Percentiles rank a stretch among this genome's conserved stretches.
These are phyloP conservation scores for Ceratobasidium theobromae DNA, from an alignment of 1,284 basidiomycete genomes.

Conservation along the genomic window DNA sequence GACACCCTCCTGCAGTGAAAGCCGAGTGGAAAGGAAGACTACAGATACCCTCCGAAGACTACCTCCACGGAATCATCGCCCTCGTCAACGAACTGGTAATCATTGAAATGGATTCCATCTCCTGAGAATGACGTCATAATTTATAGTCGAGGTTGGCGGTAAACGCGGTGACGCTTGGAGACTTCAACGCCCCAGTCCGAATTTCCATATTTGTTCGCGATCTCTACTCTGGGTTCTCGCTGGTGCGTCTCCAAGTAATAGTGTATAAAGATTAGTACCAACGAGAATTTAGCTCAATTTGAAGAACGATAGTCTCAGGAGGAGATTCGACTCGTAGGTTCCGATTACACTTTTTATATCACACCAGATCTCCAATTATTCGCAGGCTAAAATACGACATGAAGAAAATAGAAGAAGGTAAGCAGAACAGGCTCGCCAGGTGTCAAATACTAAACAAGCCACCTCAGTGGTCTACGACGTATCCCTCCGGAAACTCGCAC, in stretches of 20 bases:
- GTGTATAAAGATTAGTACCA: background rate
- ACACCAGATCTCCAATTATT: background rate
- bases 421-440: conserved; percentile 36
- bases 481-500: conserved; percentile 64
- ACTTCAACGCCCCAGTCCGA: conserved; percentile 75
- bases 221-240: conserved; percentile 76
- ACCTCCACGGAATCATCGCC: conserved; percentile 79
- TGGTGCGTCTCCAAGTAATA: conserved; percentile 51
- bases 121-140: background rate
- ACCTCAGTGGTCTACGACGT: conserved; percentile 78
- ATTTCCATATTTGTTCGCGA: conserved; percentile 83
- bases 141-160: conserved; percentile 74
- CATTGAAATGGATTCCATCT: conserved; percentile 19
- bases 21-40: conserved; percentile 70
- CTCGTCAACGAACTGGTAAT: conserved; percentile 79
- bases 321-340: conserved; percentile 58
- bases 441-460: conserved; percentile 17
- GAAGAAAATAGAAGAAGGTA: conserved; percentile 88
- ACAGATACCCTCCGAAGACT: conserved; percentile 72
- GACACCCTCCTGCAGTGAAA: conserved; percentile 53
- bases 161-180: conserved; percentile 78
- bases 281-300: conserved; percentile 65
- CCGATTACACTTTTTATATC: conserved; percentile 20
- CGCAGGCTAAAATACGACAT: conserved; percentile 80
- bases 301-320: conserved; percentile 79